Evolutionary conservation across 441 rosid species (phyloP), one percentile per base, ranked within the genome.

Genomic region (Populus trichocarpa): DNA sequence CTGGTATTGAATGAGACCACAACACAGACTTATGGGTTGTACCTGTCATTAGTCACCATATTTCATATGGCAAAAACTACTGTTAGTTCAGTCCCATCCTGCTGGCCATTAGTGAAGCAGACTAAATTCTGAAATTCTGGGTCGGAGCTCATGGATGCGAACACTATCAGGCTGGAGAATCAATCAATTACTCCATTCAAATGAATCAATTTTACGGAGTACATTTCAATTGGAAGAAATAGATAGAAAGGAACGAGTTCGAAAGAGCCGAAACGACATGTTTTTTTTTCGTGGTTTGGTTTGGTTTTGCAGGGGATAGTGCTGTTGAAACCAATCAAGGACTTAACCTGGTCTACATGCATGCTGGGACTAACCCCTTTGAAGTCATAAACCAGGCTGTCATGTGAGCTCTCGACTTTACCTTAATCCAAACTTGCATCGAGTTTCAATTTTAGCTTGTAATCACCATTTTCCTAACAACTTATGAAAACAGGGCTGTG

Each of bases 301-400:
- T 59, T 75, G 91, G 83, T 84, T 87, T 89, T 85, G 87, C 94
- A 96, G 99, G 99, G 78, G 99, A 95, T 79, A 88, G 69, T 77
- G 88, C 90, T 69, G 97, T 95, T 63, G 97, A 89, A 82, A 95
- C 98, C 77, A 86, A 85, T 77, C 97, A 88, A 74, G 99, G 97
- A 73, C 89, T 89, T 79, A 77, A 90, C 80, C 91, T 96, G 72
- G 92, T 93, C 77, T 96, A 96, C 85, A 86, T 89, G 90, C 95
- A 96, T 84, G 92, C 97, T 80, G 99, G 98, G 79, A 89, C 91
- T 59, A 90, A 93, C 85, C 99, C 98, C 26, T 96, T 93, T 84
- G 98, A 92, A 89, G 98, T 92, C 67, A 91, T 91, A 86, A 88
- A 63, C 40, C 91, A 96, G 83, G 95, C 99, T 73, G 95, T 96